Percentiles rank a stretch among this genome's conserved stretches.
These are phyloP conservation scores for Umbelopsis vinacea DNA, from an alignment of 192 early-diverging fungal species.

Conservation along the genomic window DNA sequence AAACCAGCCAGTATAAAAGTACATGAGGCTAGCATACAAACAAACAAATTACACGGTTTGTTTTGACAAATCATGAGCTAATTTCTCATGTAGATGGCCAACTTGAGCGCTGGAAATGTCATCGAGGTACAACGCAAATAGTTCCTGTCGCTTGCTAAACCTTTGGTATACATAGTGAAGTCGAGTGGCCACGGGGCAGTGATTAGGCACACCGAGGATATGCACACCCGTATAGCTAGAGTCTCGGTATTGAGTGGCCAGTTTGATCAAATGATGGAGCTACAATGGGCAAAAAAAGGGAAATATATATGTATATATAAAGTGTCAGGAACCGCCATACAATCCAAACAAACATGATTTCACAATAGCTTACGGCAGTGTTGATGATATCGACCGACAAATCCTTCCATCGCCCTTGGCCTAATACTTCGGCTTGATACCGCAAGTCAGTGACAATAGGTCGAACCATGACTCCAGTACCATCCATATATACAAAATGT, in stretches of 20 bases:
- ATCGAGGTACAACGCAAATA: constrained; percentile 1
- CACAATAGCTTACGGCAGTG: not conserved
- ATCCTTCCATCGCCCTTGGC: not conserved
- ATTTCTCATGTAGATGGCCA: not conserved
- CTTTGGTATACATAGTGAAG: constrained; percentile 18
- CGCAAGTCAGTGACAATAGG: constrained; percentile 33
- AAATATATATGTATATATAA: not conserved
- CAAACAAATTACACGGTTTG: constrained; percentile 1
- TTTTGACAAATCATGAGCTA: constrained; percentile 10
- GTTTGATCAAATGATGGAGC: constrained; percentile 16
- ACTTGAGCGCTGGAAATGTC: not conserved
- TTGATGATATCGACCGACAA: not conserved
- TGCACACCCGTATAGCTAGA: constrained; percentile 8
- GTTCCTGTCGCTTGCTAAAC: not conserved
- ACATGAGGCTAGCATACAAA: not conserved
- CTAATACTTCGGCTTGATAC: constrained; percentile 1
- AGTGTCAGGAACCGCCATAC: not conserved
- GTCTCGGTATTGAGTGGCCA: constrained; percentile 8
- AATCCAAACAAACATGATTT: not conserved
- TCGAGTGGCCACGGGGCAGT: not conserved
- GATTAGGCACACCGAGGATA: not conserved
- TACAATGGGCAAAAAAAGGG: not conserved
- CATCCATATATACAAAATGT: constrained; percentile 37
- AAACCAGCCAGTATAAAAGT: not conserved
- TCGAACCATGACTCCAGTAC: constrained; percentile 25